phyloP scores from a whole-genome alignment of 1,284 basidiomycete genomes.

The Cronartium quercuum region DNA sequence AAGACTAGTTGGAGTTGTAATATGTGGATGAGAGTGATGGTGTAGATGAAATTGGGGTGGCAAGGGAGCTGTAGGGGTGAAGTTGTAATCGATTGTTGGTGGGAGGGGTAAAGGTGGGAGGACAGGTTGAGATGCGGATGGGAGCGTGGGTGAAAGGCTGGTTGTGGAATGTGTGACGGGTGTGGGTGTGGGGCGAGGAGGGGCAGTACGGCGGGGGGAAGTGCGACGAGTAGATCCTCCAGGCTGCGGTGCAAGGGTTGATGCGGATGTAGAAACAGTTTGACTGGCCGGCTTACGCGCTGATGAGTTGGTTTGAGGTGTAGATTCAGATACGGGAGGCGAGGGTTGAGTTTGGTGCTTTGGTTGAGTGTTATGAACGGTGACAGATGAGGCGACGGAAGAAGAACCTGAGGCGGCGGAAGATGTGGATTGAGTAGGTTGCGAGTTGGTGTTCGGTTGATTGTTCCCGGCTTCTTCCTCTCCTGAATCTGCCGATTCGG shows the following conservation, averaged over 20 bases:
- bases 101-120: neutral
- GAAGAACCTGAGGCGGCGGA: neutral
- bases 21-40: neutral
- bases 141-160: neutral
- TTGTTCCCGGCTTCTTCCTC: slow-evolving; percentile 10
- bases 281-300: neutral
- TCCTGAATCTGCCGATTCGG: slow-evolving; percentile 23
- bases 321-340: neutral
- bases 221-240: neutral
- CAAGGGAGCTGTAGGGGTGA: neutral
- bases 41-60: neutral
- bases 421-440: neutral
- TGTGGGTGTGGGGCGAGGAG: neutral
- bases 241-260: slow-evolving; percentile 1
- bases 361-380: neutral
- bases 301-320: neutral
- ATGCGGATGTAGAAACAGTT: neutral
- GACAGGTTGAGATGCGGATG: neutral
- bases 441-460: neutral
- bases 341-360: neutral
- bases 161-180: neutral
- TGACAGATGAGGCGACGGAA: neutral
- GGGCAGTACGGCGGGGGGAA: neutral
- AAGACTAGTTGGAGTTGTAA: neutral
- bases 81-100: neutral